These are phyloP conservation scores for Leucocoprinus birnbaumii DNA, from an alignment of 768 basidiomycete genomes.

Conservation along the genomic window DNA sequence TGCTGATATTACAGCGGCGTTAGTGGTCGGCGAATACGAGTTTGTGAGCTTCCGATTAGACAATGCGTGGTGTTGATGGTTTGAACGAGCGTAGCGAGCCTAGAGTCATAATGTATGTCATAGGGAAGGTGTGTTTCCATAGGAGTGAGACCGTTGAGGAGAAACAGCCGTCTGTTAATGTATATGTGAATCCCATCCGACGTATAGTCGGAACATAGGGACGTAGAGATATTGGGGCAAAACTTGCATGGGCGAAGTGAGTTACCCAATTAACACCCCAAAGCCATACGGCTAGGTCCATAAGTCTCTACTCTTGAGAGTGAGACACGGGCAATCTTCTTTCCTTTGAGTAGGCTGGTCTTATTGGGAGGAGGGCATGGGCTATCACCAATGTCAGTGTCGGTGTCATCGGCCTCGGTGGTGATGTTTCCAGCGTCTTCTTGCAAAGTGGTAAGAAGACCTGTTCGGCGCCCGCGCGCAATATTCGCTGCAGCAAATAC, in stretches of 20 bases:
- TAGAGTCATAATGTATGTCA: constrained; percentile 3
- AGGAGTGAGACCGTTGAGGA: not conserved
- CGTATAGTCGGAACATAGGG: not conserved
- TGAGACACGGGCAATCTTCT: constrained; percentile 47
- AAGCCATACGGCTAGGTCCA: constrained; percentile 51
- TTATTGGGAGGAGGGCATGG: constrained; percentile 84
- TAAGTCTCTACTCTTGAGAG: constrained; percentile 69
- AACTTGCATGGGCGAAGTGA: too few species aligned
- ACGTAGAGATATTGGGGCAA: not conserved
- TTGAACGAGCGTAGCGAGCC: not conserved
- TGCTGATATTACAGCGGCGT: constrained; percentile 9
- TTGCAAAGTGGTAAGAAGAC: constrained; percentile 54
- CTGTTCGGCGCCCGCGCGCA: constrained; percentile 61
- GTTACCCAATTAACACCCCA: constrained; percentile 4
- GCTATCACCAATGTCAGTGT: constrained; percentile 79
- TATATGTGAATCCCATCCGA: not conserved
- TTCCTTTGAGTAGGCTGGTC: constrained; percentile 49
- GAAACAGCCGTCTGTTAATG: not conserved
- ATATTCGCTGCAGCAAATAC: constrained; percentile 70
- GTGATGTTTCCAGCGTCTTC: constrained; percentile 60
- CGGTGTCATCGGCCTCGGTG: constrained; percentile 68
- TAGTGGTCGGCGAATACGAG: not conserved
- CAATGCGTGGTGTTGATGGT: not conserved
- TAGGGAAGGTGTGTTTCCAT: not conserved
- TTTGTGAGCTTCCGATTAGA: not conserved